Conservation (phyloP, 805 yeast genomes). For the Ogataea trehaloabstinens region DNA sequence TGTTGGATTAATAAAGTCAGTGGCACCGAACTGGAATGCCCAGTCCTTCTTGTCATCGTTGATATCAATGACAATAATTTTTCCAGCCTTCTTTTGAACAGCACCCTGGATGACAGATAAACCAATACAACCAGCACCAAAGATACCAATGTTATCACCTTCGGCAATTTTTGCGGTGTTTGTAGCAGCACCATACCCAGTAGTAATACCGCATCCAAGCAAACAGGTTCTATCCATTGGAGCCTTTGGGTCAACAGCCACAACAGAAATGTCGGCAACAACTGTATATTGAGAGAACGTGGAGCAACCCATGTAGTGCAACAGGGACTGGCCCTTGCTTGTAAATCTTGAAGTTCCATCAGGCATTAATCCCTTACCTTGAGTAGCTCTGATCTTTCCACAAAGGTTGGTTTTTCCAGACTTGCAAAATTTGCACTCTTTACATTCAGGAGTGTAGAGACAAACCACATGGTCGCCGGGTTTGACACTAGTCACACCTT, state of each 20-base stretch:
- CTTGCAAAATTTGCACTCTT: constrained; percentile 90
- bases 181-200: constrained; percentile 97
- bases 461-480: constrained; percentile 93
- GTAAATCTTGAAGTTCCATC: constrained; percentile 94
- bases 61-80: constrained; percentile 82
- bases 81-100: constrained; percentile 71
- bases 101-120: constrained; percentile 97
- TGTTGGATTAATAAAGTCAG: constrained; percentile 87
- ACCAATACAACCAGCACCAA: constrained; percentile 98
- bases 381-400: constrained; percentile 93
- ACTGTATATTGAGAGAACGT: constrained; percentile 97
- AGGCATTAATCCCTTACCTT: constrained; percentile 98
- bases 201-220: constrained; percentile 97
- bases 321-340: constrained; percentile 77
- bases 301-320: constrained; percentile 98
- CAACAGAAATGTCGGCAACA: constrained; percentile 95
- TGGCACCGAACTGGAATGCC: constrained; percentile 91
- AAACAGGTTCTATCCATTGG: constrained; percentile 84
- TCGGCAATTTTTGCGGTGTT: constrained; percentile 87
- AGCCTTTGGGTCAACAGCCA: constrained; percentile 82
- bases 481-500: constrained; percentile 86
- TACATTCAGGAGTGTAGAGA: constrained; percentile 95
- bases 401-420: constrained; percentile 96
- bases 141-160: constrained; percentile 93
- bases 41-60: constrained; percentile 81